Conservation (phyloP, 345 rosid species). For the Durio zibethinus region DNA sequence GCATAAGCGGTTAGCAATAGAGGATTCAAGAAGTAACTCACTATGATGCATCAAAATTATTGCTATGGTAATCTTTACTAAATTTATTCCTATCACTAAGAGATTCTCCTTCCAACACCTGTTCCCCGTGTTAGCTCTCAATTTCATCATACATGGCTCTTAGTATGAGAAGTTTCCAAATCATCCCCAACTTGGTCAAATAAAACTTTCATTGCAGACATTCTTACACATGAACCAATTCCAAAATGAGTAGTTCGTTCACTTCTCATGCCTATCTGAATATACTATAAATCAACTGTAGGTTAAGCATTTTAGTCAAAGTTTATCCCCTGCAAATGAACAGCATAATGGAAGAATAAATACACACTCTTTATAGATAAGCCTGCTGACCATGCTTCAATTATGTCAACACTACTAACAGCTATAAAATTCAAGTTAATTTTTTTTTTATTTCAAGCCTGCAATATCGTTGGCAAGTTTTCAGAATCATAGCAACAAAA, state of each 20-base stretch:
- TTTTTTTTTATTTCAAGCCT: not conserved
- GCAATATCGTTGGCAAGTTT: not conserved
- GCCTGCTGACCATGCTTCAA: not conserved
- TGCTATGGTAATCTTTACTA: not conserved
- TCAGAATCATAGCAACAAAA: constrained; percentile 12
- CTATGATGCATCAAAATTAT: not conserved
- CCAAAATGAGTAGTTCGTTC: not conserved
- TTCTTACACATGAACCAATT: not conserved
- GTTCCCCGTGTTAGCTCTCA: not conserved
- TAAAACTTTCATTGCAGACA: not conserved
- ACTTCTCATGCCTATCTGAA: not conserved
- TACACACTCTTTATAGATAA: not conserved
- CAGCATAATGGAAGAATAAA: not conserved
- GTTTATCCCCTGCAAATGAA: not conserved
- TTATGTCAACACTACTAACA: not conserved
- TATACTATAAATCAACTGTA: not conserved
- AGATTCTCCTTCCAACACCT: not conserved
- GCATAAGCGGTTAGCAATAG: not conserved
- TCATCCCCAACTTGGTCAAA: not conserved
- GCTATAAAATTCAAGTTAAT: not conserved
- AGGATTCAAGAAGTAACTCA: not conserved
- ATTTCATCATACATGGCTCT: not conserved
- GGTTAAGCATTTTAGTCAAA: not conserved
- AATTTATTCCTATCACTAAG: not conserved
- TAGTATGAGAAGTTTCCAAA: not conserved